A percentile compares a stretch with the other conserved stretches of the same genome.
Conservation (phyloP, 163 green algal genomes). For the Chloromonas sp. region DNA sequence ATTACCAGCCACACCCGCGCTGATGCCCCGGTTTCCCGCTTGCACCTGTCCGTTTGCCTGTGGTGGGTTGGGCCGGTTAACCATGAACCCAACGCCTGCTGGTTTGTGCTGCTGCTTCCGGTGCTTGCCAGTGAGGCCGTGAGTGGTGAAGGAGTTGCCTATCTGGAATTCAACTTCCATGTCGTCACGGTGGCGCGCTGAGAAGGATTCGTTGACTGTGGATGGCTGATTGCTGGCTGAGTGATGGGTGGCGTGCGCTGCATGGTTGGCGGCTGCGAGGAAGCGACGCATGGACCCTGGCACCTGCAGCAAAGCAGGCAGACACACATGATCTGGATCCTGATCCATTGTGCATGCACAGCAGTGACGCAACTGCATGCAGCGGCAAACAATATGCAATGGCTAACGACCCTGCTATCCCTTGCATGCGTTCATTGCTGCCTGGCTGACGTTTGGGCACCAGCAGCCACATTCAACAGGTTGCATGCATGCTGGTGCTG, state of each 20-base stretch:
- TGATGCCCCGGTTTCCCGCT: not conserved
- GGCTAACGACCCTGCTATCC: too few relatives aligned
- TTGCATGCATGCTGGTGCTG: too few relatives aligned
- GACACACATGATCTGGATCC: too few relatives aligned
- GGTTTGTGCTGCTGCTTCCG: not conserved
- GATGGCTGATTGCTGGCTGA: too few relatives aligned
- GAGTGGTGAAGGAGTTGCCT: conserved; percentile 4
- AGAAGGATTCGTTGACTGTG: not conserved
- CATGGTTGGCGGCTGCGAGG: not conserved
- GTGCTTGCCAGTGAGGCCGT: not conserved
- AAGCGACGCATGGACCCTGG: conserved; percentile 7
- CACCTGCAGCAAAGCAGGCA: not conserved
- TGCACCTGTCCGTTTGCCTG: not conserved
- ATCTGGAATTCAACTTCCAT: conserved; percentile 15
- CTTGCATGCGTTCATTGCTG: too few relatives aligned
- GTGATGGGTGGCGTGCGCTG: too few relatives aligned
- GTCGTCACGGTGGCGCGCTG: not conserved
- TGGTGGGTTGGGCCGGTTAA: not conserved
- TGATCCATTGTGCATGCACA: too few relatives aligned
- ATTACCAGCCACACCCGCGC: not conserved
- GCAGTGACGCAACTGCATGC: too few relatives aligned
- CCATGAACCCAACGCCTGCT: not conserved
- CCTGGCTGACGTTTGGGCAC: too few relatives aligned
- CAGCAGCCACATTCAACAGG: too few relatives aligned
- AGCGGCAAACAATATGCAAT: too few relatives aligned